Percentiles rank a stretch among this genome's conserved stretches.
Evolutionary conservation across 148 eudicot species (phyloP).

Genomic region (Arctostaphylos glauca): DNA sequence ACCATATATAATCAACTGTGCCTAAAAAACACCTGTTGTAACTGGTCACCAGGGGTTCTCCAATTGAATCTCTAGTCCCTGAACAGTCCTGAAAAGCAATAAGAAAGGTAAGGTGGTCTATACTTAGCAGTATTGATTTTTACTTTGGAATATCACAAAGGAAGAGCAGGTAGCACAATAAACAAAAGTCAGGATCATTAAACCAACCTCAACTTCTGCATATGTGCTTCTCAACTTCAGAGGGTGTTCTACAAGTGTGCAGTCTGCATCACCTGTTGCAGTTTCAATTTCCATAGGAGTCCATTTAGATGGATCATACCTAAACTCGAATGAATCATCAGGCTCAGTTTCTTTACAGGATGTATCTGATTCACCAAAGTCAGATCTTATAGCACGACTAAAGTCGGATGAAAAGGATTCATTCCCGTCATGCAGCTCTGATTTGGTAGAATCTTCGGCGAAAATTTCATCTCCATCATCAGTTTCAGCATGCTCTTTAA

Average conservation of each 20-base stretch:
- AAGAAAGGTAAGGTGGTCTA: not conserved
- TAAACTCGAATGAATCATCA: slow-evolving; percentile 20
- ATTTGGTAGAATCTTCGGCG: slow-evolving; percentile 42
- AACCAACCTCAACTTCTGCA: slow-evolving; percentile 81
- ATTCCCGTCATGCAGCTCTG: slow-evolving; percentile 36
- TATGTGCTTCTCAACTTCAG: slow-evolving; percentile 77
- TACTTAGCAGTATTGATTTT: not conserved
- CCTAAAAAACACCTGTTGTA: slow-evolving; percentile 75
- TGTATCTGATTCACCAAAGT: slow-evolving; percentile 13
- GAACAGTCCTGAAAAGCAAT: slow-evolving; percentile 44
- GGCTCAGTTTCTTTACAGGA: slow-evolving; percentile 18
- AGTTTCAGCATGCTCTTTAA: slow-evolving; percentile 30
- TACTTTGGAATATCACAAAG: not conserved
- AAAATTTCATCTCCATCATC: slow-evolving; percentile 26
- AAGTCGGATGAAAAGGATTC: slow-evolving; percentile 26
- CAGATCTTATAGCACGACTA: slow-evolving; percentile 22
- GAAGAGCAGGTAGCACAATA: not conserved
- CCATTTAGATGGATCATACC: slow-evolving; percentile 70
- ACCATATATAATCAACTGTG: slow-evolving; percentile 98
- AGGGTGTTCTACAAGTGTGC: slow-evolving; percentile 55
- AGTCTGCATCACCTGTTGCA: slow-evolving; percentile 69
- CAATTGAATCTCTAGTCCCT: slow-evolving; percentile 73
- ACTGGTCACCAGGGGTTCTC: slow-evolving; percentile 91
- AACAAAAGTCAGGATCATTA: not conserved
- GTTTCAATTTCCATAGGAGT: slow-evolving; percentile 79